Percentiles rank a stretch among this genome's conserved stretches.
Conservation (phyloP, 1,139 yeast genomes). For the Arxiozyma telluris region DNA sequence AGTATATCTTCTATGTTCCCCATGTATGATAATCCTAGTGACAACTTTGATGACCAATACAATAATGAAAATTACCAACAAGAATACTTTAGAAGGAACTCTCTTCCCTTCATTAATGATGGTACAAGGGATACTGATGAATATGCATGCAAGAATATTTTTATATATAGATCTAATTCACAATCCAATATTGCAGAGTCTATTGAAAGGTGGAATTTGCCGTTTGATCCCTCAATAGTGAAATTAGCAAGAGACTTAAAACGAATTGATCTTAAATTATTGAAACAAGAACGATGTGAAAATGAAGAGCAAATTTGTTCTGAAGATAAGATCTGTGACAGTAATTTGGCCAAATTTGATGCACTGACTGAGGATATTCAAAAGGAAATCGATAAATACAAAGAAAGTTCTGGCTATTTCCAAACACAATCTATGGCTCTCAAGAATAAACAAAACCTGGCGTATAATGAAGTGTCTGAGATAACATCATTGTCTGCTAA, state of each 20-base stretch:
- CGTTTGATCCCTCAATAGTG: constrained; percentile 30
- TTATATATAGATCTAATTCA: constrained; percentile 32
- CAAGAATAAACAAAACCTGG: constrained; percentile 29
- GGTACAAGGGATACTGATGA: constrained; percentile 4
- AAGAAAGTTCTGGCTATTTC: constrained; percentile 30
- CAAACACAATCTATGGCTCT: constrained; percentile 31
- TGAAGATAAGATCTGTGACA: constrained; percentile 4
- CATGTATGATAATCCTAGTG: constrained; percentile 21
- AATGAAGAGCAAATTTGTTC: constrained; percentile 4
- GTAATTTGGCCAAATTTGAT: constrained; percentile 5
- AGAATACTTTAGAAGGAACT: constrained; percentile 23
- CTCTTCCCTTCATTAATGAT: constrained; percentile 16
- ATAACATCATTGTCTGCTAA: constrained; percentile 68
- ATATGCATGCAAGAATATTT: background rate
- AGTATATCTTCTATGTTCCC: constrained; percentile 25
- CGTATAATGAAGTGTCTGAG: constrained; percentile 49
- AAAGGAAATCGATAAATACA: constrained; percentile 24
- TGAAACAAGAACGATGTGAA: constrained; percentile 7
- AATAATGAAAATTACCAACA: constrained; percentile 18
- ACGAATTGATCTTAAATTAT: constrained; percentile 8
- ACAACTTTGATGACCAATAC: constrained; percentile 10
- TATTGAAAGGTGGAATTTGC: constrained; percentile 30
- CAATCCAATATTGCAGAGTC: constrained; percentile 39
- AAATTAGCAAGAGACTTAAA: constrained; percentile 27
- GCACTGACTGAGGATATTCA: constrained; percentile 12